A percentile compares a stretch with the other conserved stretches of the same genome.
Conservation (phyloP, 2,329 filamentous ascomycete genomes). For the Diaporthe amygdali region DNA sequence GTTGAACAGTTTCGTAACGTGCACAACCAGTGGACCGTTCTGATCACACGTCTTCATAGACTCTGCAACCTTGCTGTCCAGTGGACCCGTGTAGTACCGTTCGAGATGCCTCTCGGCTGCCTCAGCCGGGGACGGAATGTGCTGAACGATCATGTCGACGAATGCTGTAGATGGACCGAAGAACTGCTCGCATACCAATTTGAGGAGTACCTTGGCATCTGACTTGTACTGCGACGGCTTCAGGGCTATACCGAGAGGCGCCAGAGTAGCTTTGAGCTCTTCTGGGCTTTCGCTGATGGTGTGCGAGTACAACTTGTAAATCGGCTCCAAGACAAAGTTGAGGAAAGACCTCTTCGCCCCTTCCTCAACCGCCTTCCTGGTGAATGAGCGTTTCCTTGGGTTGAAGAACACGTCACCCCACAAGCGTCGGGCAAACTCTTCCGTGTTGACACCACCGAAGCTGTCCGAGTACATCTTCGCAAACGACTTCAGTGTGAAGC, state of each 20-base stretch:
- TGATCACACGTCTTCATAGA: conserved; percentile 85
- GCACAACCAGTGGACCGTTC: conserved; percentile 88
- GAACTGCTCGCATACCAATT: conserved; percentile 91
- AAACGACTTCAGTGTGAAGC: conserved; percentile 92
- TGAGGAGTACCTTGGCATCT: conserved; percentile 87
- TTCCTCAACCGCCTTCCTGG: conserved; percentile 83
- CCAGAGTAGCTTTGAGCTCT: conserved; percentile 80
- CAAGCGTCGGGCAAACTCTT: conserved; percentile 82
- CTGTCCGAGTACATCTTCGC: conserved; percentile 94
- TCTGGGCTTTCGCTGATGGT: conserved; percentile 90
- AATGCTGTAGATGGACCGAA: conserved; percentile 90
- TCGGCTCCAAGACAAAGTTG: conserved; percentile 92
- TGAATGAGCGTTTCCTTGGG: conserved; percentile 87
- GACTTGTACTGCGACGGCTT: conserved; percentile 93
- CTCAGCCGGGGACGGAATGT: conserved; percentile 85
- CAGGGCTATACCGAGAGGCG: conserved; percentile 78
- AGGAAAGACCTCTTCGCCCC: conserved; percentile 86
- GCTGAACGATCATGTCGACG: conserved; percentile 92
- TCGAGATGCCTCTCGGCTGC: conserved; percentile 79
- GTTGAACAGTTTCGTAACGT: conserved; percentile 93
- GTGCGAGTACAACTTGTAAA: conserved; percentile 97
- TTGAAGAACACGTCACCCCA: conserved; percentile 99
- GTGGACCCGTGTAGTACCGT: conserved; percentile 88
- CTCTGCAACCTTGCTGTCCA: conserved; percentile 79
- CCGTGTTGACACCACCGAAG: conserved; percentile 79